These are phyloP conservation scores for Alnus rubra DNA, from an alignment of 306 rosid species.

Conservation along the genomic window DNA sequence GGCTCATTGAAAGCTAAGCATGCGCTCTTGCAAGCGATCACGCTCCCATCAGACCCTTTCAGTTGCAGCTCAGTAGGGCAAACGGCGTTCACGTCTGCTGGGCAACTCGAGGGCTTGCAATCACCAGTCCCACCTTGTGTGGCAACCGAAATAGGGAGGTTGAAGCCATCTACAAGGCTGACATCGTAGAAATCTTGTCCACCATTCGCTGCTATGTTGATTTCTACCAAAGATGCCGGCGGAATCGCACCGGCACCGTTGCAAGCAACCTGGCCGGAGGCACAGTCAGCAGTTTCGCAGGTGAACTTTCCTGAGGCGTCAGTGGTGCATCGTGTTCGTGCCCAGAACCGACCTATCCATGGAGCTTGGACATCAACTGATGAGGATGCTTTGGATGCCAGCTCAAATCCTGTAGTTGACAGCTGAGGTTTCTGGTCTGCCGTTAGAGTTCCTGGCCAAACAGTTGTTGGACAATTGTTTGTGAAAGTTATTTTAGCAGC, in stretches of 20 bases:
- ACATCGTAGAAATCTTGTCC: slow-evolving; percentile 67
- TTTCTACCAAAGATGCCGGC: slow-evolving; percentile 30
- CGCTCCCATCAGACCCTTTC: slow-evolving; percentile 33
- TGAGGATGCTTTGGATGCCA: too few relatives aligned
- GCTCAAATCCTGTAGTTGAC: too few relatives aligned
- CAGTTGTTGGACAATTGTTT: too few relatives aligned
- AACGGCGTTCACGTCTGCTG: slow-evolving; percentile 23
- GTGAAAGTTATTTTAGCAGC: too few relatives aligned
- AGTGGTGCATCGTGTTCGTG: too few relatives aligned
- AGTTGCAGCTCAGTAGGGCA: slow-evolving; percentile 42
- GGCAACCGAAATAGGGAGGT: slow-evolving; percentile 47
- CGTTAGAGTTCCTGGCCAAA: too few relatives aligned
- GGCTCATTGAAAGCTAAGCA: slow-evolving; percentile 45
- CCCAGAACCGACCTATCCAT: too few relatives aligned
- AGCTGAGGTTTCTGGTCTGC: too few relatives aligned
- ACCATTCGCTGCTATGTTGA: not conserved
- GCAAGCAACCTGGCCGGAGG: slow-evolving; percentile 27
- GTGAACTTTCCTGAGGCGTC: too few relatives aligned
- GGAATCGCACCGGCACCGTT: slow-evolving; percentile 56
- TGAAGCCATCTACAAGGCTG: slow-evolving; percentile 73
- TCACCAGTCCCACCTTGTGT: slow-evolving; percentile 30
- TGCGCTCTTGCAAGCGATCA: slow-evolving; percentile 70
- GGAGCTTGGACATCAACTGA: too few relatives aligned
- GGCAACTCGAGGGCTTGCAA: slow-evolving; percentile 26
- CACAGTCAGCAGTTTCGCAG: too few relatives aligned